Evolutionary conservation across 1,284 basidiomycete species (phyloP), one percentile per base, ranked within the genome.

Genomic region (Sparassis latifolia): DNA sequence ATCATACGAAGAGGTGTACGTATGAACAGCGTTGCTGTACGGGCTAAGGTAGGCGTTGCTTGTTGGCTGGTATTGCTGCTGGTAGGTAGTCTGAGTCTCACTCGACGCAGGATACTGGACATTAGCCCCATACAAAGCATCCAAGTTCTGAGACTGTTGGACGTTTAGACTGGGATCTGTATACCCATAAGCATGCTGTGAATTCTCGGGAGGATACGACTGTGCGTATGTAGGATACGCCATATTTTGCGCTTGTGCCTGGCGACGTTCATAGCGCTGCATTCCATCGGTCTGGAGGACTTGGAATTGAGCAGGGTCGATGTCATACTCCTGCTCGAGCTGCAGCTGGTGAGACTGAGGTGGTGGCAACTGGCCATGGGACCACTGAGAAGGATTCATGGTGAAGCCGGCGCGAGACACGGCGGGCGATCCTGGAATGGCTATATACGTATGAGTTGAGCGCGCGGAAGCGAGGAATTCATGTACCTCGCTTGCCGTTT

Each of bases 261-360:
- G 27, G 20, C 40, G 40, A 9, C 10, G 35, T 6, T 37, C 35
- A 37, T 37, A 37, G 40, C 28, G 40, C 40, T 42, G 40, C 20
- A 5, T 49, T 28, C 55, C 33, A 42, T 58, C 56, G 46, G 37
- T 44, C 40, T 58, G 58, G 45, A 60, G 51, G 49, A 62, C 54
- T 43, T 58, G 49, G 55, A 56, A 63, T 42, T 60, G 54, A 31
- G 53, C 50, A 5, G 62, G 57, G 38, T 63, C 62, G 33, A 63
- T 51, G 44, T 58, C 57, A 55, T 57, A 57, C 52, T 68, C 64
- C 47, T 60, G 58, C 56, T 66, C 64, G 48, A 66, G 64, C 56
- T 54, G 52, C 10, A 57, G 54, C 45, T 56, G 50, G 31, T 48
- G 52, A 5, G 48, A 37, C 39, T 60, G 63, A 10, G 55, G 52